These are phyloP conservation scores for Fusarium neocosmosporiellum DNA, from an alignment of 2,329 filamentous ascomycete genomes.

Conservation along the genomic window DNA sequence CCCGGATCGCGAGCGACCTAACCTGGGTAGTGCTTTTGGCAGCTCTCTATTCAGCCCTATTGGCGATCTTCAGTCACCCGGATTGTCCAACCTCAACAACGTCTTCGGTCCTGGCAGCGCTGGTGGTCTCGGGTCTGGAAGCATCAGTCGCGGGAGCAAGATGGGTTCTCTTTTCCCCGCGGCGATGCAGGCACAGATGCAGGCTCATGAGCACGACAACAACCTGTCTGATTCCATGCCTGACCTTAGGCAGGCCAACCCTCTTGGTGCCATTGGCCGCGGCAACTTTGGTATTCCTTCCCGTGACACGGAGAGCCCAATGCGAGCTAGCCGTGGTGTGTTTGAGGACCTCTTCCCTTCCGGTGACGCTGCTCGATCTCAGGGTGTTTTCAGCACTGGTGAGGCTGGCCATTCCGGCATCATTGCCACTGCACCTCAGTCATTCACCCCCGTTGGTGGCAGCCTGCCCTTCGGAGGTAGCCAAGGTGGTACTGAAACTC, in stretches of 20 bases:
- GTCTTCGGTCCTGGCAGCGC: slow-evolving; percentile 75
- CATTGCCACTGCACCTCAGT: slow-evolving; percentile 48
- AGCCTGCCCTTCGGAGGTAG: slow-evolving; percentile 51
- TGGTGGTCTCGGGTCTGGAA: slow-evolving; percentile 68
- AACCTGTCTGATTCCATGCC: slow-evolving; percentile 66
- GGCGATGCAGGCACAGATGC: slow-evolving; percentile 93
- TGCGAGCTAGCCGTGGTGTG: slow-evolving; percentile 64
- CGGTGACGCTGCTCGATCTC: slow-evolving; percentile 47
- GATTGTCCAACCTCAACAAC: slow-evolving; percentile 73
- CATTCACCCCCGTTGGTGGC: slow-evolving; percentile 51
- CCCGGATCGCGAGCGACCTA: slow-evolving; percentile 72
- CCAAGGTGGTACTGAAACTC: slow-evolving; percentile 57
- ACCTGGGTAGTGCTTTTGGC: slow-evolving; percentile 73
- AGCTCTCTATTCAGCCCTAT: slow-evolving; percentile 83
- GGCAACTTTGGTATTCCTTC: slow-evolving; percentile 64
- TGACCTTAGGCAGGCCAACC: slow-evolving; percentile 70
- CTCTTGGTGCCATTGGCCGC: slow-evolving; percentile 75
- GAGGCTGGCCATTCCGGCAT: slow-evolving; percentile 51
- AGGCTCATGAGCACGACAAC: slow-evolving; percentile 74
- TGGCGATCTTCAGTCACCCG: slow-evolving; percentile 81
- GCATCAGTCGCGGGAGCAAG: slow-evolving; percentile 81
- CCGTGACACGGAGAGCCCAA: slow-evolving; percentile 70
- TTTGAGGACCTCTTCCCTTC: slow-evolving; percentile 67
- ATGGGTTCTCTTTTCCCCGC: slow-evolving; percentile 88
- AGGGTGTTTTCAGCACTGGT: slow-evolving; percentile 51